These are phyloP conservation scores for Elymus sibiricus DNA, from an alignment of 176 grass and related monocot species.

Conservation along the genomic window DNA sequence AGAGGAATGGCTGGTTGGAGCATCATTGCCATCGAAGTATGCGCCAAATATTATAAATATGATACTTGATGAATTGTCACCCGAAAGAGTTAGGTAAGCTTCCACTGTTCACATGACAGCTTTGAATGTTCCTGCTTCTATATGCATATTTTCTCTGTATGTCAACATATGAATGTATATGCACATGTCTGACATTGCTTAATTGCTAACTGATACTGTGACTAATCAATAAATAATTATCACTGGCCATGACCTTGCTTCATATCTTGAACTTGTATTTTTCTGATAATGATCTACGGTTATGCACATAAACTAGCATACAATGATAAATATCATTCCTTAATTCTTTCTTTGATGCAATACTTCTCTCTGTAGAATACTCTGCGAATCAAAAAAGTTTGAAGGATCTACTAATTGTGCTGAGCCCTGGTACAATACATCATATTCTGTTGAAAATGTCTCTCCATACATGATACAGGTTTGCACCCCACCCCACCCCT, in stretches of 20 bases:
- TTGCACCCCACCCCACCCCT: neutral
- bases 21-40: constrained; percentile 65
- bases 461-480: constrained; percentile 75
- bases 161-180: constrained; percentile 9
- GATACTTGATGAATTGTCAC: constrained; percentile 68
- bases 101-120: constrained; percentile 4
- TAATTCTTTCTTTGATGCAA: constrained; percentile 16
- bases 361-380: constrained; percentile 57
- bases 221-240: constrained; percentile 4
- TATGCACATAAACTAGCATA: neutral
- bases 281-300: neutral
- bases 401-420: constrained; percentile 62
- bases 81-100: constrained; percentile 72
- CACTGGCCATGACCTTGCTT: neutral
- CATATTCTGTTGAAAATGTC: constrained; percentile 65
- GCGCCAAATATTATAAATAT: constrained; percentile 62
- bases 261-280: neutral
- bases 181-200: neutral
- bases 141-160: neutral
- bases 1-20: constrained; percentile 84
- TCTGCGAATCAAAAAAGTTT: constrained; percentile 85
- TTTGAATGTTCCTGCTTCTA: constrained; percentile 8
- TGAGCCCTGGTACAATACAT: constrained; percentile 90
- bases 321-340: neutral
- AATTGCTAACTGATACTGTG: constrained; percentile 6